These are phyloP conservation scores for Ochromonas danica DNA, from an alignment of 108 stramenopile species.

Conservation along the genomic window DNA sequence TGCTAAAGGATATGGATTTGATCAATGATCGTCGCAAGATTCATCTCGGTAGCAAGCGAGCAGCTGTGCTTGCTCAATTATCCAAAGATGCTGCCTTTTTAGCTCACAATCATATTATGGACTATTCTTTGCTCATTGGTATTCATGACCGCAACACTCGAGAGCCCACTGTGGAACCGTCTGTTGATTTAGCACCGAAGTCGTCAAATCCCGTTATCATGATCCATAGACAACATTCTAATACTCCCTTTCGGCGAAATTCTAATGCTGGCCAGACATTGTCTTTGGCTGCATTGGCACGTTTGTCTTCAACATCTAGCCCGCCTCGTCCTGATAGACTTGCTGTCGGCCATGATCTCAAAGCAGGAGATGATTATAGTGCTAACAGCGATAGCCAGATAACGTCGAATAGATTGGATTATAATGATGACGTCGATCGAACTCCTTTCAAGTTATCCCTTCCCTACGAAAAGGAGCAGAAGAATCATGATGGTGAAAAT, in stretches of 20 bases:
- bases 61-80: conserved; percentile 67
- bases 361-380: no score
- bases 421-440: no score
- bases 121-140: conserved; percentile 87
- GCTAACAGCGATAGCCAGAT: no score
- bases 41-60: conserved; percentile 58
- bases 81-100: conserved; percentile 71
- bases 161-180: background rate
- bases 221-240: background rate
- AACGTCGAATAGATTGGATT: no score
- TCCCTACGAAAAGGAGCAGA: no score
- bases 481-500: no score
- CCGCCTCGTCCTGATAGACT: no score
- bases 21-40: conserved; percentile 53
- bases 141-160: conserved; percentile 59
- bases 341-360: no score
- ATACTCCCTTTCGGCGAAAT: conserved; percentile 12
- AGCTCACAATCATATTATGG: conserved; percentile 82
- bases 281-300: no score
- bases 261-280: background rate
- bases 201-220: background rate
- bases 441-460: no score
- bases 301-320: no score
- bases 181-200: background rate
- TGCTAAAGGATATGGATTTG: conserved; percentile 86